Conservation (phyloP, 345 rosid genomes). For the Kernera saxatilis region DNA sequence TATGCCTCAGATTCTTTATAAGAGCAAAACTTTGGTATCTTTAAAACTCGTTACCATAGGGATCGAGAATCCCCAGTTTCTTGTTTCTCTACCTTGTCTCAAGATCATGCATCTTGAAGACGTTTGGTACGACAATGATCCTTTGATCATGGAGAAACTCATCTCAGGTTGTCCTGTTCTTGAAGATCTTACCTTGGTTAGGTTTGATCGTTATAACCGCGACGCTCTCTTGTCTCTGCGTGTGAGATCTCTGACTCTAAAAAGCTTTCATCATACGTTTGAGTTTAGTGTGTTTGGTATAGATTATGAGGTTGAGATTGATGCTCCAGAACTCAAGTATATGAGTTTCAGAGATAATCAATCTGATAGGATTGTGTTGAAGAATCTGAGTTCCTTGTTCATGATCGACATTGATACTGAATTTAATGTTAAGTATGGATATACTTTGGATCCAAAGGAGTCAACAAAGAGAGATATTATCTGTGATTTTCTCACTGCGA, state of each 20-base stretch:
- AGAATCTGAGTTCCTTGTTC: not conserved
- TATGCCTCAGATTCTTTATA: not conserved
- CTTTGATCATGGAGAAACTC: not conserved
- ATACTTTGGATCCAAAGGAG: not conserved
- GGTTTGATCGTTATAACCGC: not conserved
- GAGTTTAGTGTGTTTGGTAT: not conserved
- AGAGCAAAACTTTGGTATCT: slow-evolving; percentile 1
- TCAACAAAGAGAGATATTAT: not conserved
- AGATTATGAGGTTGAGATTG: not conserved
- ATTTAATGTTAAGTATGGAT: not conserved
- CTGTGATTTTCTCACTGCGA: not conserved
- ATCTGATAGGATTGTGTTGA: not conserved
- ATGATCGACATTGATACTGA: not conserved
- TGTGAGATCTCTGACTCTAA: not conserved
- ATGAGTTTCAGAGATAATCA: not conserved
- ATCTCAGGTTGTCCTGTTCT: slow-evolving; percentile 1
- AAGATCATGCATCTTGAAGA: not conserved
- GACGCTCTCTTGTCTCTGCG: not conserved
- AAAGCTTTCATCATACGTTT: not conserved
- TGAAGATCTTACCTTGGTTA: not conserved
- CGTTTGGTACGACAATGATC: not conserved
- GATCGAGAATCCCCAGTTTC: not conserved
- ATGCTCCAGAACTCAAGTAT: not conserved
- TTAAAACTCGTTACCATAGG: not conserved
- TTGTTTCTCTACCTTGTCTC: not conserved